Evolutionary conservation across 108 stramenopile genomes (phyloP), one percentile per base, ranked within the genome.

Genomic region (Conticribra guillardii): DNA sequence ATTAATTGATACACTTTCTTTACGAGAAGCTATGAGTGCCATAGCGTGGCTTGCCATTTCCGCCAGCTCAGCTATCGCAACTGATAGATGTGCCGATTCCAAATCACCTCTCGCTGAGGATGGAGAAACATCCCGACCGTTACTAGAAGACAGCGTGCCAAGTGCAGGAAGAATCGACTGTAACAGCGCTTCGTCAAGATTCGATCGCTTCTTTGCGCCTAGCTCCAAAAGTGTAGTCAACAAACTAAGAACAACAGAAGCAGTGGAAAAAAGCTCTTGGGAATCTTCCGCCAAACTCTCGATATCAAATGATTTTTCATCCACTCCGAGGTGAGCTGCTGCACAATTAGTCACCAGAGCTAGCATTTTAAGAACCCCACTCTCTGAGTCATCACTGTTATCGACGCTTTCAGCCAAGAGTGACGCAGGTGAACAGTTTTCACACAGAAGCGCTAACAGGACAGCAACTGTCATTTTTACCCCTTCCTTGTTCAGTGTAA

Each of bases 21-120:
- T 52, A 21, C 93, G 76, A 3, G 87, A 59, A 9, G 77, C 85
- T 33, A 94, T 81, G 15, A 94, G 65, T 48, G 87, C 83, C 71
- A 89, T 69, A 17, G 89, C 90, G 60, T 94, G 88, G 22, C 86
- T 87, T 21, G 93, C 84, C 85, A 91, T 86, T 54, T 94, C 93
- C 19, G 86, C 87, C 49, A 92, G 59, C 26, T 84, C 82, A 16
- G 87, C 26, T 44, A 60, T 59, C 63, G 49, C 34, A 23, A 27
- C 59, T 46, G 78, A 67, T 47, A 49, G 37, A 34, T 24, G 45
- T 29, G 55, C 23, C 23, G 41, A 26, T 68, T 30, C 69, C 45
- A 31, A 14, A 50, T 37, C 19, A 17, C 21, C 15, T 33, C 24
- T 44, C 33, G 46, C 46, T 55, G 48, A 51, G 28, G 52, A 19